Percentiles rank a stretch among this genome's conserved stretches.
These are phyloP conservation scores for Leucocoprinus gongylophorus DNA, from an alignment of 1,284 basidiomycete species.

Conservation along the genomic window DNA sequence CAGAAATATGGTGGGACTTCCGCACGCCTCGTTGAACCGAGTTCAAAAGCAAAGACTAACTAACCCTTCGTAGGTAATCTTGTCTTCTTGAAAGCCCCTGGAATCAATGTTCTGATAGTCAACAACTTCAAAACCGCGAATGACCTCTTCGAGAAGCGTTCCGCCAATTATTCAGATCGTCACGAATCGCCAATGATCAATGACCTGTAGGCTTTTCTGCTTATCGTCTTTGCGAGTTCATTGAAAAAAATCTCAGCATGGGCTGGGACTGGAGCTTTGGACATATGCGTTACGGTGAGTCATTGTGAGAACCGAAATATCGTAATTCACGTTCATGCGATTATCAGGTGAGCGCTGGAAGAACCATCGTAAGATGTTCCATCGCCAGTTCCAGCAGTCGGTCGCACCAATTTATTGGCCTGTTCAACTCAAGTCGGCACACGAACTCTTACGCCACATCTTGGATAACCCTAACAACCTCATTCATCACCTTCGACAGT, in stretches of 20 bases:
- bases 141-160: constrained; percentile 41
- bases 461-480: constrained; percentile 32
- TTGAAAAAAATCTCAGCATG: constrained; percentile 28
- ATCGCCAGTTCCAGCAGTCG: constrained; percentile 37
- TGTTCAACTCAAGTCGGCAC: constrained; percentile 33
- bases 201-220: constrained; percentile 22
- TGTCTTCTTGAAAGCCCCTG: constrained; percentile 38
- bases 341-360: constrained; percentile 38
- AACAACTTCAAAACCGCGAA: constrained; percentile 35
- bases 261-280: constrained; percentile 48
- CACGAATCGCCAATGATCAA: constrained; percentile 30
- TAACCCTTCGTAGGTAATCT: constrained; percentile 28
- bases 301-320: not conserved
- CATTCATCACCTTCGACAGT: constrained; percentile 40
- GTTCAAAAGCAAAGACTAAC: not conserved
- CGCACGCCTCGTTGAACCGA: not conserved
- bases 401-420: constrained; percentile 33
- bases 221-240: not conserved
- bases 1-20: constrained; percentile 29
- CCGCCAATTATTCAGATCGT: constrained; percentile 39
- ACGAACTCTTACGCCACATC: constrained; percentile 32
- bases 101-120: constrained; percentile 37
- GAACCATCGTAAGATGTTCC: constrained; percentile 42
- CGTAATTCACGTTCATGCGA: not conserved
- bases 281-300: constrained; percentile 41